These are phyloP conservation scores for Dioscorea dumetorum DNA, from an alignment of 106 monocot species.

Conservation along the genomic window DNA sequence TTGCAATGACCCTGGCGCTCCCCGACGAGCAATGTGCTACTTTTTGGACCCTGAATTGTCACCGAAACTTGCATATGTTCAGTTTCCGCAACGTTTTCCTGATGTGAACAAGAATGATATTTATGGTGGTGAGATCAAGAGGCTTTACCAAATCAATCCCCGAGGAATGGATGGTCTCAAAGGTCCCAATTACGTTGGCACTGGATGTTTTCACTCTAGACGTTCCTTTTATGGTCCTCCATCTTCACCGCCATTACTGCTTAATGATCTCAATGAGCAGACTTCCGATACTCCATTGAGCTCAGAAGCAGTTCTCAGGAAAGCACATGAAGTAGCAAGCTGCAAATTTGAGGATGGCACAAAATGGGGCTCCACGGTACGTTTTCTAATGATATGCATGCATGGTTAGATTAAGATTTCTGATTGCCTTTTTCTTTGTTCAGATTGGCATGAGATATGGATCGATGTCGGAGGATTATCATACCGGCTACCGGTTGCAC, in stretches of 20 bases:
- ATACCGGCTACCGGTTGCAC: slow-evolving; percentile 54
- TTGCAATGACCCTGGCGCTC: slow-evolving; percentile 52
- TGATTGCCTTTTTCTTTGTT: background rate
- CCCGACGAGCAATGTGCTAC: slow-evolving; percentile 60
- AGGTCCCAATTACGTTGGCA: slow-evolving; percentile 57
- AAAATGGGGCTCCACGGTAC: slow-evolving; percentile 53
- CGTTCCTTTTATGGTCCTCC: slow-evolving; percentile 23
- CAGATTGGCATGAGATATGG: slow-evolving; percentile 75
- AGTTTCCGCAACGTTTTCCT: slow-evolving; percentile 63
- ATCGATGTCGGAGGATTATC: slow-evolving; percentile 58
- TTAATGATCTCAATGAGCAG: background rate
- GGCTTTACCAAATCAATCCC: slow-evolving; percentile 27
- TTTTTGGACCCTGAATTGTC: slow-evolving; percentile 35
- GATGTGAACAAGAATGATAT: slow-evolving; percentile 55
- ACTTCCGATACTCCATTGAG: background rate
- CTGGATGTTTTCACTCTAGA: slow-evolving; percentile 43
- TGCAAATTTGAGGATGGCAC: slow-evolving; percentile 43
- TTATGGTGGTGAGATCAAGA: slow-evolving; percentile 38
- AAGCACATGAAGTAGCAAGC: slow-evolving; percentile 27
- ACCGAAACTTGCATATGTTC: slow-evolving; percentile 49
- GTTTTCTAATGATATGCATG: background rate
- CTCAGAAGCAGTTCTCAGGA: slow-evolving; percentile 14
- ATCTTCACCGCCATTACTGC: background rate
- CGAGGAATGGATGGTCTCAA: slow-evolving; percentile 53
- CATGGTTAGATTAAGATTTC: no score